Evolutionary conservation across 2,329 filamentous ascomycete species (phyloP).

Genomic region (Atkinsonella texensis): DNA sequence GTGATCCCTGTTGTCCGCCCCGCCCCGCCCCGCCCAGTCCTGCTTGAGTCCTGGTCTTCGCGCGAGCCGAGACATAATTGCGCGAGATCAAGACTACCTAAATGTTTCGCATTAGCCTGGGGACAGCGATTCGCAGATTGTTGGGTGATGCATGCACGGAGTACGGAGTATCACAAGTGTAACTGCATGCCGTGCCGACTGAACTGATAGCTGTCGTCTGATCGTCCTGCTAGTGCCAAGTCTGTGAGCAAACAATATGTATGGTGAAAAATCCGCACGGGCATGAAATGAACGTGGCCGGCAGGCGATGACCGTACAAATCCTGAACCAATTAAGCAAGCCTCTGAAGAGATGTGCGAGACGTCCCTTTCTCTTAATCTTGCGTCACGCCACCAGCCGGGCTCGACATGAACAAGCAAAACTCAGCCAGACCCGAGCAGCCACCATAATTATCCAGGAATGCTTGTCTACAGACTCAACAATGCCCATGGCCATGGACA

Average conservation of each 20-base stretch:
- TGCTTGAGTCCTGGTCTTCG: background rate
- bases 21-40: background rate
- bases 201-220: too few species aligned
- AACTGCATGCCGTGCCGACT: too few species aligned
- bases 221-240: too few species aligned
- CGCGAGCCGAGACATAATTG: slow-evolving; percentile 3
- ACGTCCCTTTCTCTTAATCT: background rate
- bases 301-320: background rate
- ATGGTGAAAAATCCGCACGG: too few species aligned
- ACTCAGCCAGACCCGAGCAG: background rate
- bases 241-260: too few species aligned
- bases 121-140: background rate
- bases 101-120: background rate
- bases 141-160: too few species aligned
- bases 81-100: background rate
- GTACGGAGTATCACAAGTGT: too few species aligned
- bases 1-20: background rate
- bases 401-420: background rate
- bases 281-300: too few species aligned
- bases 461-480: background rate
- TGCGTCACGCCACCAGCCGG: background rate
- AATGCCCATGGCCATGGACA: too few species aligned
- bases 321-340: too few species aligned
- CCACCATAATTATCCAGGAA: background rate
- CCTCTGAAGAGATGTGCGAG: background rate